Conservation (phyloP, 352 stramenopile genomes). For the Pythium dissimile region DNA sequence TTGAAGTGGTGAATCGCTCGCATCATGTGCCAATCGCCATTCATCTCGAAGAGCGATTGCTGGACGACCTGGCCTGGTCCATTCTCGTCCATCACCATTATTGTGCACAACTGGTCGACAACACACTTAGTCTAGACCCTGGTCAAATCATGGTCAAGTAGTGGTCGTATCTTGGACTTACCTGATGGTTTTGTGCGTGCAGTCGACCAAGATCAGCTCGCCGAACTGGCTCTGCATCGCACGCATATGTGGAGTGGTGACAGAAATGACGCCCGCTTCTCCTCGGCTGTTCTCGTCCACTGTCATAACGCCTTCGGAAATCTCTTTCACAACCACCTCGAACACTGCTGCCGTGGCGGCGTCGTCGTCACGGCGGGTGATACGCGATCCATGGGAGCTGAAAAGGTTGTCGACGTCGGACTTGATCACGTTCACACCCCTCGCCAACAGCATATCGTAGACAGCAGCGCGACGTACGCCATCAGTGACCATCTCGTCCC, state of each 20-base stretch:
- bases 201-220: constrained; percentile 3
- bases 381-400: neutral
- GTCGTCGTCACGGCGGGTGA: neutral
- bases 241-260: constrained; percentile 2
- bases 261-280: neutral
- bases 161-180: neutral
- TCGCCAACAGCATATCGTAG: neutral
- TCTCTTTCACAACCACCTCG: neutral
- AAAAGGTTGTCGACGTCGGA: neutral
- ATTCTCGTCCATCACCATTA: constrained; percentile 13
- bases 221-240: neutral
- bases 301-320: neutral
- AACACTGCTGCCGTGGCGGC: neutral
- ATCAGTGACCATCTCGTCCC: neutral
- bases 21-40: constrained; percentile 9
- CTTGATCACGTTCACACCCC: neutral
- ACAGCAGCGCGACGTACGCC: neutral
- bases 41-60: constrained; percentile 9
- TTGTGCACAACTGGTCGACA: constrained; percentile 5
- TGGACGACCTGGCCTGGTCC: constrained; percentile 4
- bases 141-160: neutral
- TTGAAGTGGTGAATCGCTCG: neutral
- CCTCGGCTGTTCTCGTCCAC: neutral
- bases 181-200: constrained; percentile 15
- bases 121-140: neutral